These are phyloP conservation scores for Aegle marmelos DNA, from an alignment of 345 rosid species.

Conservation along the genomic window DNA sequence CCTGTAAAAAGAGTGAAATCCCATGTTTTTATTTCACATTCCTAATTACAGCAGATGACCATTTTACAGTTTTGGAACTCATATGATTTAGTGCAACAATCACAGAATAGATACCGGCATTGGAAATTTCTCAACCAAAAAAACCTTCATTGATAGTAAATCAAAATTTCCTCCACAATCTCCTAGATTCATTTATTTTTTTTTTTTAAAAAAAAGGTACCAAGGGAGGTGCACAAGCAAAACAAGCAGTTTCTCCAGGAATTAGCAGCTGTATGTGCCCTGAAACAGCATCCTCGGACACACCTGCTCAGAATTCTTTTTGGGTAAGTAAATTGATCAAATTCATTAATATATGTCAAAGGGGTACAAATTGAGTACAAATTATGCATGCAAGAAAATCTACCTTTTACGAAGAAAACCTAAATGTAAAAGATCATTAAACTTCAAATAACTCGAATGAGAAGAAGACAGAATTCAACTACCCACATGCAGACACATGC, in stretches of 20 bases:
- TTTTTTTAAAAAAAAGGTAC: constrained; percentile 31
- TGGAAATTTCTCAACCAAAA: background rate
- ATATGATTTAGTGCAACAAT: background rate
- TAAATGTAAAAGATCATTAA: background rate
- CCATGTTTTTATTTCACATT: background rate
- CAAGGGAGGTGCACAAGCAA: constrained; percentile 98
- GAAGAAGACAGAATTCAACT: background rate
- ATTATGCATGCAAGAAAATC: constrained; percentile 1
- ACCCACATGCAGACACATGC: background rate
- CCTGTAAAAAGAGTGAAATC: constrained; percentile 38
- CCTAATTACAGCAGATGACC: background rate
- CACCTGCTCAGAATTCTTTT: constrained; percentile 51
- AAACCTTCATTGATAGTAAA: background rate
- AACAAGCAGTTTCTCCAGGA: constrained; percentile 98
- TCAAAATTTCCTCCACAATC: constrained; percentile 1
- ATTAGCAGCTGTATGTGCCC: constrained; percentile 93
- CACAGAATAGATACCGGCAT: background rate
- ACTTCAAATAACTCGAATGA: background rate
- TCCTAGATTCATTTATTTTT: background rate
- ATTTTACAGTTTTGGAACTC: background rate
- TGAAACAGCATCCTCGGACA: constrained; percentile 97
- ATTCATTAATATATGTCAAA: background rate
- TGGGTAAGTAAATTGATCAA: background rate
- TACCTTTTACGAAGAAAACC: background rate
- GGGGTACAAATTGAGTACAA: background rate